These are phyloP conservation scores for Trichopus zeylanicus DNA, from an alignment of 116 monocot species.

Conservation along the genomic window DNA sequence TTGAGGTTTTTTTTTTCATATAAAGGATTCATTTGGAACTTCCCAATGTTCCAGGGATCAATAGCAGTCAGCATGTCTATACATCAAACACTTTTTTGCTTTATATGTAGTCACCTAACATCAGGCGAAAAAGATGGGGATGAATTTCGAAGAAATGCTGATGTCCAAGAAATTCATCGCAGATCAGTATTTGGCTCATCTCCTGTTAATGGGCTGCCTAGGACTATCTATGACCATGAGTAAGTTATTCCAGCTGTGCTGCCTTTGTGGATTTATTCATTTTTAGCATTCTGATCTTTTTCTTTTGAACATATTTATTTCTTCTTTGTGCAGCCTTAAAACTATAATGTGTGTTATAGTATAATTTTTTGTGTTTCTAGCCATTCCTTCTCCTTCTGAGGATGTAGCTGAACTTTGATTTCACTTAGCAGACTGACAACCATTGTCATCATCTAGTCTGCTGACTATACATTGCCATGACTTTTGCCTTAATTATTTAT, in stretches of 20 bases:
- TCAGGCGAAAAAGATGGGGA: conserved; percentile 89
- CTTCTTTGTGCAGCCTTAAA: neutral
- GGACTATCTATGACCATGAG: conserved; percentile 64
- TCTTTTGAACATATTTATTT: neutral
- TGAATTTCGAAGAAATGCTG: conserved; percentile 67
- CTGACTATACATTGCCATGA: too few species aligned
- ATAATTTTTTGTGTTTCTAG: too few species aligned
- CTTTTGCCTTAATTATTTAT: too few species aligned
- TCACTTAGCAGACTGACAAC: too few species aligned
- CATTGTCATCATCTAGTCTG: too few species aligned
- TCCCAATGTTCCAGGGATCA: conserved; percentile 64
- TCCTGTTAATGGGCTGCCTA: conserved; percentile 27
- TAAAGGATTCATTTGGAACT: conserved; percentile 8
- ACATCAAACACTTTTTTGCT: conserved; percentile 92
- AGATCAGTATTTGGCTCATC: conserved; percentile 59
- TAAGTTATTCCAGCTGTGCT: conserved; percentile 22
- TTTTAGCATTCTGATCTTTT: neutral
- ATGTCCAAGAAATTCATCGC: conserved; percentile 84
- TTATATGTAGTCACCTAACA: conserved; percentile 75
- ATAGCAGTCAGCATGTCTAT: conserved; percentile 97
- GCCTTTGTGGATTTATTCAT: neutral
- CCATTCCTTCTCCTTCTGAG: too few species aligned
- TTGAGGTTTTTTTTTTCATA: neutral
- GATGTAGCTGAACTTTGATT: too few species aligned
- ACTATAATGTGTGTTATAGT: neutral